Evolutionary conservation across 2,329 filamentous ascomycete genomes (phyloP).

Genomic region (Venturia pyrina): DNA sequence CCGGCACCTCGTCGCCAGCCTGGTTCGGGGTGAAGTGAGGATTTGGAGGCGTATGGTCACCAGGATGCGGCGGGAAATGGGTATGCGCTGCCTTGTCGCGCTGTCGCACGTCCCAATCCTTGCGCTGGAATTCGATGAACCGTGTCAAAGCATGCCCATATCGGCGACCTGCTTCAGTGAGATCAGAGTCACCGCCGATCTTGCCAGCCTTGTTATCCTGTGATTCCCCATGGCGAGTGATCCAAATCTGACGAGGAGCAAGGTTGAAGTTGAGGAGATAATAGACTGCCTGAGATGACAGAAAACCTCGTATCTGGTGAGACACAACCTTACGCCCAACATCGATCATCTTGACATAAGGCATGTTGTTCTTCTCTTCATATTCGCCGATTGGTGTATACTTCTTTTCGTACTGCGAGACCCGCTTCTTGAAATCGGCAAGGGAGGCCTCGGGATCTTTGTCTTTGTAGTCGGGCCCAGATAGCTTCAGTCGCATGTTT

Average conservation of each 20-base stretch:
- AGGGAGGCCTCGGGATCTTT: slow-evolving; percentile 82
- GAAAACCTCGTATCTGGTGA: slow-evolving; percentile 81
- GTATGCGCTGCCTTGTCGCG: slow-evolving; percentile 65
- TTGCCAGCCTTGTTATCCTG: slow-evolving; percentile 77
- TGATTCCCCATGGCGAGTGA: slow-evolving; percentile 89
- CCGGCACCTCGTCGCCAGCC: slow-evolving; percentile 46
- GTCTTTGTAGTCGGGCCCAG: slow-evolving; percentile 88
- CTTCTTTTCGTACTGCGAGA: slow-evolving; percentile 85
- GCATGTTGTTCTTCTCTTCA: slow-evolving; percentile 82
- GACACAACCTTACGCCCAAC: slow-evolving; percentile 90
- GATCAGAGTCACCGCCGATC: slow-evolving; percentile 79
- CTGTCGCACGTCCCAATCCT: slow-evolving; percentile 75
- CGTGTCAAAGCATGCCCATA: slow-evolving; percentile 72
- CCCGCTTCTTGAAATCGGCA: slow-evolving; percentile 84
- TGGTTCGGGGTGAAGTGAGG: slow-evolving; percentile 59
- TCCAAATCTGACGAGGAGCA: slow-evolving; percentile 93
- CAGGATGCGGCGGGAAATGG: slow-evolving; percentile 80
- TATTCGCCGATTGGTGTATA: slow-evolving; percentile 86
- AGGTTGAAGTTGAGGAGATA: slow-evolving; percentile 97
- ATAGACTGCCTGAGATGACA: slow-evolving; percentile 84
- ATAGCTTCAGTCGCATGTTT: slow-evolving; percentile 95
- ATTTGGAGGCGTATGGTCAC: slow-evolving; percentile 90
- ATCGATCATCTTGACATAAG: slow-evolving; percentile 97
- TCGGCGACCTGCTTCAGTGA: slow-evolving; percentile 68
- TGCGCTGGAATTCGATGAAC: slow-evolving; percentile 74